Percentiles rank a stretch among this genome's conserved stretches.
phyloP scores from a whole-genome alignment of 257 asterid species.

The Solanum rostratum region DNA sequence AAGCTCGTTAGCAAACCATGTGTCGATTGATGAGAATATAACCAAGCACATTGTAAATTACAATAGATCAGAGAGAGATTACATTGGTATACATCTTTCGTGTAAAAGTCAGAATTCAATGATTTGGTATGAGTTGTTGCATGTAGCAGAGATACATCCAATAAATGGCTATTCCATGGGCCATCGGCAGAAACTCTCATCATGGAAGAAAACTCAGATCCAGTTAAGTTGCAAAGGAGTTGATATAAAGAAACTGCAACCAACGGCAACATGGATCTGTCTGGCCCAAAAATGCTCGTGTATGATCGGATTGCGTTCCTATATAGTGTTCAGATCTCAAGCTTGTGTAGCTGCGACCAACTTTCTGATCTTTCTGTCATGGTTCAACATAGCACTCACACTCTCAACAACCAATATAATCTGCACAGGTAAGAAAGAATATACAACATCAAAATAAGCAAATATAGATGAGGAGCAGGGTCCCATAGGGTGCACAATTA shows the following conservation, averaged over 20 bases:
- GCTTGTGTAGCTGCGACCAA: slow-evolving; percentile 21
- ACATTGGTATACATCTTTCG: not conserved
- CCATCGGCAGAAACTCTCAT: not conserved
- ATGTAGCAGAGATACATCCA: not conserved
- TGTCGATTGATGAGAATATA: not conserved
- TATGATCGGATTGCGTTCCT: not conserved
- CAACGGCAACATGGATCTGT: not conserved
- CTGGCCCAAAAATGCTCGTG: not conserved
- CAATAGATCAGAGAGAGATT: not conserved
- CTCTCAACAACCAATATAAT: slow-evolving; percentile 81
- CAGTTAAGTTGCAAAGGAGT: not conserved
- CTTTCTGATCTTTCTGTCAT: slow-evolving; percentile 65
- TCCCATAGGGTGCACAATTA: not conserved
- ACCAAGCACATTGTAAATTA: not conserved
- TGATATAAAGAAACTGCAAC: not conserved
- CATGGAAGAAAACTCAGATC: not conserved
- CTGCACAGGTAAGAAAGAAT: slow-evolving; percentile 23
- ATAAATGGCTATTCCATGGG: not conserved
- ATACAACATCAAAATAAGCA: not conserved
- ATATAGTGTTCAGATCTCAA: slow-evolving; percentile 8
- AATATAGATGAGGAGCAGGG: not conserved
- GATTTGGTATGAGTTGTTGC: not conserved
- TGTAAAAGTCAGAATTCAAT: not conserved
- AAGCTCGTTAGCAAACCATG: not conserved
- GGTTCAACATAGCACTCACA: slow-evolving; percentile 71